phyloP scores from a whole-genome alignment of 768 basidiomycete genomes.

The Kwoniella sp. region DNA sequence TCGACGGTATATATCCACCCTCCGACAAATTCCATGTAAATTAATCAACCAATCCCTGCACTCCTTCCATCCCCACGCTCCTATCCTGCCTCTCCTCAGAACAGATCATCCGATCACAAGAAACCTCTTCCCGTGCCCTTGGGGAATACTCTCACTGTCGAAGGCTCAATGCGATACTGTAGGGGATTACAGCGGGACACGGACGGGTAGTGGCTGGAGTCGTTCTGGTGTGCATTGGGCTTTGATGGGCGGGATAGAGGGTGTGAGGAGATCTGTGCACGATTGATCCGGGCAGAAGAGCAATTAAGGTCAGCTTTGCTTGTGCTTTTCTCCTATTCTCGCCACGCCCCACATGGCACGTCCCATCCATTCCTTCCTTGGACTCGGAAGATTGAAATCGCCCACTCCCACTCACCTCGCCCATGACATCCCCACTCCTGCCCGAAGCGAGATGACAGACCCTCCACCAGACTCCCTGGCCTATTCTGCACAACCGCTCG shows the following conservation, averaged over 20 bases:
- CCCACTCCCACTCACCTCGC: constrained; percentile 45
- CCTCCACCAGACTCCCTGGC: constrained; percentile 48
- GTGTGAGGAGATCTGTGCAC: constrained; percentile 52
- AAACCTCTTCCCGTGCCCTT: constrained; percentile 54
- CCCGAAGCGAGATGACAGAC: constrained; percentile 43
- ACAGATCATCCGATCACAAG: too few relatives aligned
- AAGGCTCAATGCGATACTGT: constrained; percentile 50
- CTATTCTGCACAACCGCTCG: constrained; percentile 35
- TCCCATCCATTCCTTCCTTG: neutral
- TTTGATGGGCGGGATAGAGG: constrained; percentile 13
- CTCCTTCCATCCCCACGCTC: too few relatives aligned
- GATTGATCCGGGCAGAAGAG: too few relatives aligned
- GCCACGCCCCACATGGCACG: too few relatives aligned
- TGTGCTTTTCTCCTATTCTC: too few relatives aligned
- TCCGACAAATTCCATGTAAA: too few relatives aligned
- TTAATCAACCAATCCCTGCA: too few relatives aligned
- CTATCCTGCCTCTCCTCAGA: too few relatives aligned
- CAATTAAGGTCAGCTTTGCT: too few relatives aligned
- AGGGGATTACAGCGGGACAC: constrained; percentile 40
- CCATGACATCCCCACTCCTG: constrained; percentile 52
- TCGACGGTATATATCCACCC: too few relatives aligned
- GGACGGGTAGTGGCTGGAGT: constrained; percentile 12
- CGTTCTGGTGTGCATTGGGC: neutral
- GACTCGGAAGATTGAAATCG: neutral
- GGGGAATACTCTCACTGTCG: constrained; percentile 48